Evolutionary conservation across 1,139 yeast genomes (phyloP), one percentile per base, ranked within the genome.

Genomic region (Meyerozyma athensensis): DNA sequence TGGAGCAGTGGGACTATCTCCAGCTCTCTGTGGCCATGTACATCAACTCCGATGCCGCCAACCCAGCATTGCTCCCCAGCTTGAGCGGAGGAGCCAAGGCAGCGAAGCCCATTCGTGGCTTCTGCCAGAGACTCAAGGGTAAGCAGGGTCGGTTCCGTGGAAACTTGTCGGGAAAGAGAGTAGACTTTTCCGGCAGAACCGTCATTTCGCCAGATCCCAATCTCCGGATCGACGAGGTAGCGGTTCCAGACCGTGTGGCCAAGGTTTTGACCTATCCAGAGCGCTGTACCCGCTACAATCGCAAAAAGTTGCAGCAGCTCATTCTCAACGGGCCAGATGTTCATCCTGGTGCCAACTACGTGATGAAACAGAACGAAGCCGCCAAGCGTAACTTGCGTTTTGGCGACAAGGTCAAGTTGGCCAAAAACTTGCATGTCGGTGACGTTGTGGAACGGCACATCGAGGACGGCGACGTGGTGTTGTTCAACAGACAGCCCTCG

Each of bases 181-280:
- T 94, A 31, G 99, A 94, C 61, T 94, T 94, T 59, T 90, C 97
- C 0, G 98, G 95, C 37, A 79, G 99, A 69, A 94, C 98, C 0
- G 99, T 94, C 50, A 92, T 94, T 58, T 92, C 98, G 1, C 99
- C 99, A 0, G 99, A 94, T 66, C 99, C 98, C 23, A 94, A 94
- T 60, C 71, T 94, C 50, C 73, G 83, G 32, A 87, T 94, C 47
- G 97, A 92, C 61, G 96, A 92, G 63, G 98, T 94, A 35, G 98
- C 98, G 0, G 97, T 94, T 30, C 99, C 99, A 7, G 97, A 90
- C 52, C 72, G 95, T 47, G 96, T 94, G 20, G 98, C 98, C 13
- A 92, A 89, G 61, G 87, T 92, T 19, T 72, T 94, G 53, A 94
- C 99, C 0, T 94, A 85, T 57, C 99, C 99, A 0, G 99, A 94